A percentile compares a stretch with the other conserved stretches of the same genome.
These are phyloP conservation scores for Lachnellula occidentalis DNA, from an alignment of 2,329 filamentous ascomycete genomes.

Conservation along the genomic window DNA sequence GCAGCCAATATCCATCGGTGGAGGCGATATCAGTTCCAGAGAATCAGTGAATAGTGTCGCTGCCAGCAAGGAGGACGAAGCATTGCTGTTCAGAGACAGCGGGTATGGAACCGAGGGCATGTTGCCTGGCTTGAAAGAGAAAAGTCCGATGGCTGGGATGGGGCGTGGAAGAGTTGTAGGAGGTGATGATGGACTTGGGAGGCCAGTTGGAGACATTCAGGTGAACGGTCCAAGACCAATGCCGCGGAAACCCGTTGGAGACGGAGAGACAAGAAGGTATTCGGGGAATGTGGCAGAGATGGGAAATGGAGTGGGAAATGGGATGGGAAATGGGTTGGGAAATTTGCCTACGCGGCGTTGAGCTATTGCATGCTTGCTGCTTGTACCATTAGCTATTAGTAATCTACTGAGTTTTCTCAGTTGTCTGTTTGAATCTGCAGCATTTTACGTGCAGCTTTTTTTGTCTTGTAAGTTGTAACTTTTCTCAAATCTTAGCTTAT, in stretches of 20 bases:
- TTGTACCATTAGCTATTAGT: too few relatives aligned
- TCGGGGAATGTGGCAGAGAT: too few relatives aligned
- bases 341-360: too few relatives aligned
- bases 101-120: slow-evolving; percentile 20
- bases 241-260: not conserved
- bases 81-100: slow-evolving; percentile 13
- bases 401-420: too few relatives aligned
- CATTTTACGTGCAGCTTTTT: too few relatives aligned
- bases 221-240: not conserved
- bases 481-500: too few relatives aligned
- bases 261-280: too few relatives aligned
- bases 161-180: not conserved
- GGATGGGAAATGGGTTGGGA: too few relatives aligned
- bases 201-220: not conserved
- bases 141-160: not conserved
- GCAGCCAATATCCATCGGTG: slow-evolving; percentile 15
- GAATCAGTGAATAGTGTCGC: not conserved
- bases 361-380: too few relatives aligned
- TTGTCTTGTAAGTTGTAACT: too few relatives aligned
- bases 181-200: not conserved
- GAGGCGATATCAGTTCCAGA: slow-evolving; percentile 7
- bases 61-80: slow-evolving; percentile 6
- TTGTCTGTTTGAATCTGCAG: too few relatives aligned
- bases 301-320: too few relatives aligned
- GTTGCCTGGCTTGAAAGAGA: slow-evolving; percentile 17